Base-by-base conservation (phyloP, 768 basidiomycete genomes). In the Ramaria sp. region DNA sequence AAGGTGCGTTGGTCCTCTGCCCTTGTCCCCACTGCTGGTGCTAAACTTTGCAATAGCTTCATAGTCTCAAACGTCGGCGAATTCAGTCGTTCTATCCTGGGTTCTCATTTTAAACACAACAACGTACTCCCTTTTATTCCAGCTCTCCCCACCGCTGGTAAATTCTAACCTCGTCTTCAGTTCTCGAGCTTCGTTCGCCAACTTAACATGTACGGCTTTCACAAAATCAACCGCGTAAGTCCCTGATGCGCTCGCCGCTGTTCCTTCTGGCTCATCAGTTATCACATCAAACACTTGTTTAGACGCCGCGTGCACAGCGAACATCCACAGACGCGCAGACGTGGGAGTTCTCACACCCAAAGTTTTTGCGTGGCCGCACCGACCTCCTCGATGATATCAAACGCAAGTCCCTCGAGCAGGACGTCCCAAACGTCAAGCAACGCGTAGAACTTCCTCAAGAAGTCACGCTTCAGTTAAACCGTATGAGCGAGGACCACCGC, bases 171-270 rank as follows among this genome's bases (percentile, higher is more conserved):
- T n/a, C 30, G 8, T 36, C 44, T 50, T 8, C 63, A 95, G 83
- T 95, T 96, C 67, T 90, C 88, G 12, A 89, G 87, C 63, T 95
- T 96, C 66, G 90, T 94, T 52, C 82, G 93, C 60, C 92, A 95
- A 65, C 77, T 94, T 59, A 94, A 95, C 75, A 94, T 94, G 88
- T 95, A 93, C 63, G 91, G 90, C 25, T 95, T 94, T 68, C 89
- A 91, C 71, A 94, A 94, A 71, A 89, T 89, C 69, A 91, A 91
- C 66, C 77, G 88, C 69, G 85, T 88, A 56, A 58, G 78, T 73
- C 2, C 7, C 10, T 36, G 22, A 27, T 50, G 5, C 55, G 39
- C 41, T 47, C 53, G 15, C 44, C 56, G 25, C 47, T 45, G 36
- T 53, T 44, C 43, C 49, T 20, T 27, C 9, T 20, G n/a, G 27